phyloP scores from a whole-genome alignment of 169 alveolate species.

The Plasmodium vinckei region DNA sequence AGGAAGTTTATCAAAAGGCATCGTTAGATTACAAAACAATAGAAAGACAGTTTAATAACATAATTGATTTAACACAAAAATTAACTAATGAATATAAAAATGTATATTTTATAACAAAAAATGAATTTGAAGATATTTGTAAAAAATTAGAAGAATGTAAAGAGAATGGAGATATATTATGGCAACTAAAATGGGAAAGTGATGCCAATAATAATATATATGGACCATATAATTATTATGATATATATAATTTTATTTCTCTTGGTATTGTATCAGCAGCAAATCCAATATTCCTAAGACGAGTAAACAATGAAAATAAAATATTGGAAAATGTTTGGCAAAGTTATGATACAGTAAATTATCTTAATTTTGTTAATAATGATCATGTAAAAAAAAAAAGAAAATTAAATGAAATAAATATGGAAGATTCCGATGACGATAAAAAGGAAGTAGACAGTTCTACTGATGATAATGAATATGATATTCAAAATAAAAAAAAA shows the following conservation, averaged over 20 bases:
- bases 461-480: slow-evolving; percentile 54
- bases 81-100: slow-evolving; percentile 69
- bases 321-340: slow-evolving; percentile 74
- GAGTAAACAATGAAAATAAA: slow-evolving; percentile 61
- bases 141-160: slow-evolving; percentile 65
- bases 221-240: slow-evolving; percentile 71
- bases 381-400: slow-evolving; percentile 67
- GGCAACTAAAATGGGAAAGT: slow-evolving; percentile 65
- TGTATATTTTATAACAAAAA: slow-evolving; percentile 69
- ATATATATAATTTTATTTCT: slow-evolving; percentile 67
- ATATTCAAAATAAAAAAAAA: slow-evolving; percentile 40
- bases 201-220: slow-evolving; percentile 55
- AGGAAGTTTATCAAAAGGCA: slow-evolving; percentile 37
- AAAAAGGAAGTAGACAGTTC: slow-evolving; percentile 2
- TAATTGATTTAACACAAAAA: slow-evolving; percentile 73
- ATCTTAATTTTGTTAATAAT: slow-evolving; percentile 67
- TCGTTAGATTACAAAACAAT: slow-evolving; percentile 62
- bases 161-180: slow-evolving; percentile 52
- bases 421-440: background rate
- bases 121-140: slow-evolving; percentile 56
- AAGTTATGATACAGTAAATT: slow-evolving; percentile 69
- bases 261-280: slow-evolving; percentile 55
- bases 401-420: slow-evolving; percentile 24
- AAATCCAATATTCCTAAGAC: slow-evolving; percentile 60
- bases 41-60: slow-evolving; percentile 66